A percentile compares a stretch with the other conserved stretches of the same genome.
These are phyloP conservation scores for Xylariales sp. DNA, from an alignment of 2,329 filamentous ascomycete genomes.

Conservation along the genomic window DNA sequence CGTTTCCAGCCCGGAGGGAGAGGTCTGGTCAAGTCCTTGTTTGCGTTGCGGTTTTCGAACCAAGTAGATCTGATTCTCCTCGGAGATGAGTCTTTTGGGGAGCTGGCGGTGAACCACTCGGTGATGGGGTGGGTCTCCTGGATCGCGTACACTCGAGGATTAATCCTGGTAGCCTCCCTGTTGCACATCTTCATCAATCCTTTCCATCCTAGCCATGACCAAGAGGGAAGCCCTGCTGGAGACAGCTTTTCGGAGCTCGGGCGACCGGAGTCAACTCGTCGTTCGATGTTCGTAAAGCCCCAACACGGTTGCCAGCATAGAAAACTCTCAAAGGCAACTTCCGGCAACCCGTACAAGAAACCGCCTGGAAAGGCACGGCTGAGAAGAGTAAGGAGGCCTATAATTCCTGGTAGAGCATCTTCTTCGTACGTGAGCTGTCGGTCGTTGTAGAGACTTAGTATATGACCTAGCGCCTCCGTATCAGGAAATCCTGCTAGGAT, in stretches of 20 bases:
- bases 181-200: not conserved
- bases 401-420: slow-evolving; percentile 3
- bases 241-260: not conserved
- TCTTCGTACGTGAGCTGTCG: not conserved
- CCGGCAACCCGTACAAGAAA: not conserved
- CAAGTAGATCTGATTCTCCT: not conserved
- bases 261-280: not conserved
- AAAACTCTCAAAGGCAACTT: not conserved
- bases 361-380: not conserved
- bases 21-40: not conserved
- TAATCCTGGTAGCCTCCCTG: not conserved
- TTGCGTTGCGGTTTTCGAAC: not conserved
- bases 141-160: not conserved
- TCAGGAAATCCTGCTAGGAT: not conserved
- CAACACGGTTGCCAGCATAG: not conserved
- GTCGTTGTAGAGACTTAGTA: not conserved
- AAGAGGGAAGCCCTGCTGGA: not conserved
- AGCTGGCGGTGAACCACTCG: not conserved
- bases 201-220: slow-evolving; percentile 3
- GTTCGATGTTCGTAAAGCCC: not conserved
- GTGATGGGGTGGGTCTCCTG: slow-evolving; percentile 3
- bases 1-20: not conserved
- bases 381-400: not conserved
- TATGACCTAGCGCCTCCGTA: not conserved
- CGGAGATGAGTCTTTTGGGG: not conserved